Percentiles rank a stretch among this genome's conserved stretches.
Conservation (phyloP, 1,284 basidiomycete genomes). For the Xerocomus minutiporus region DNA sequence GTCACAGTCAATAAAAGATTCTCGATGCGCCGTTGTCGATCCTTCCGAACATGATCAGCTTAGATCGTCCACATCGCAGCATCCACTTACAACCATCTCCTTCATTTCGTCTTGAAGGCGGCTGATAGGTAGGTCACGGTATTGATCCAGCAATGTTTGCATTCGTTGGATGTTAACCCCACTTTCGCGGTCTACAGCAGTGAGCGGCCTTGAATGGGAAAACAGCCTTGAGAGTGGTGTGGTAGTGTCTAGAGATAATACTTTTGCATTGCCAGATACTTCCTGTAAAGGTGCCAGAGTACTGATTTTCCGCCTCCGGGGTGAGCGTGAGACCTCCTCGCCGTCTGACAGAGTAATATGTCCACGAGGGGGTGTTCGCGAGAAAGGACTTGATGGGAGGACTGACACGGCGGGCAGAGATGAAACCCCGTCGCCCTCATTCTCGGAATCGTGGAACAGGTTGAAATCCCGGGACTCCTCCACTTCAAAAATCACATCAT, state of each 20-base stretch:
- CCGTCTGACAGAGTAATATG: conserved; percentile 7
- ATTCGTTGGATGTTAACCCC: conserved; percentile 49
- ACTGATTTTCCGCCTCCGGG: conserved; percentile 29
- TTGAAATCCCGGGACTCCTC: conserved; percentile 50
- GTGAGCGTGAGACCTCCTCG: conserved; percentile 9
- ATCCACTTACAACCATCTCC: conserved; percentile 60
- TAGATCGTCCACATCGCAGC: not conserved
- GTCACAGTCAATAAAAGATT: conserved; percentile 55
- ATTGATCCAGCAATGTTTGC: conserved; percentile 58
- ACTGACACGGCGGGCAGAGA: conserved; percentile 13
- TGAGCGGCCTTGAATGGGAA: conserved; percentile 14
- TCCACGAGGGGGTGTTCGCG: conserved; percentile 8
- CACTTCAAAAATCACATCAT: conserved; percentile 74
- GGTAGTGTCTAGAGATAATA: conserved; percentile 29
- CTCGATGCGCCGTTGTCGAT: conserved; percentile 76
- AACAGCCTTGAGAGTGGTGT: conserved; percentile 31
- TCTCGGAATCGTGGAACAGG: conserved; percentile 48
- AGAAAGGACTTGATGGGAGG: conserved; percentile 12
- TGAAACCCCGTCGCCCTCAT: conserved; percentile 23
- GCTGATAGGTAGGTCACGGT: conserved; percentile 57
- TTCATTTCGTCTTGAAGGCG: conserved; percentile 73
- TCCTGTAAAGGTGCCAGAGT: conserved; percentile 26
- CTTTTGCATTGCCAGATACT: conserved; percentile 26
- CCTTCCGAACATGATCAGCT: conserved; percentile 37
- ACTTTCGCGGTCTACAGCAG: conserved; percentile 22